A percentile compares a stretch with the other conserved stretches of the same genome.
These are phyloP conservation scores for Syzygium syzygioides DNA, from an alignment of 441 rosid genomes.

Conservation along the genomic window DNA sequence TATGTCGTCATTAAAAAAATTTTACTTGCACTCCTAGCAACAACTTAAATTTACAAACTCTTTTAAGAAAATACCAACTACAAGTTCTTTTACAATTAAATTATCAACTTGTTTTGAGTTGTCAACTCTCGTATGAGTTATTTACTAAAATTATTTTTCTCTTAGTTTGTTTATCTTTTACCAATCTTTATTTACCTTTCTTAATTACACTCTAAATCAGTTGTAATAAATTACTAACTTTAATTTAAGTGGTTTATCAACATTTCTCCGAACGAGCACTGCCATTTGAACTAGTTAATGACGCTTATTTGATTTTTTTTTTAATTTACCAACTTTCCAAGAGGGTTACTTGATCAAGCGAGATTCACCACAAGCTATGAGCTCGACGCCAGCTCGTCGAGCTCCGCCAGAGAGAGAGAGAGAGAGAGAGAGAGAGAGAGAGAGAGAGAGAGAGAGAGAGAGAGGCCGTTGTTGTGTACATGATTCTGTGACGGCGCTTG, in stretches of 20 bases:
- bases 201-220: neutral
- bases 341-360: neutral
- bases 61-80: neutral
- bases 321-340: neutral
- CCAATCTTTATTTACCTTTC: neutral
- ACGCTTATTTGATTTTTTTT: neutral
- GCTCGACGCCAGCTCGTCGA: too few relatives aligned
- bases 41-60: neutral
- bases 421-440: neutral
- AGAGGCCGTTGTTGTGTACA: neutral
- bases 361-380: neutral
- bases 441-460: neutral
- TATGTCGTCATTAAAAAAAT: neutral
- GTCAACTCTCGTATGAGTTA: neutral
- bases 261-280: neutral
- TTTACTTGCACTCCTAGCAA: neutral
- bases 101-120: neutral
- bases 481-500: too few relatives aligned
- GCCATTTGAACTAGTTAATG: neutral
- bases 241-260: neutral
- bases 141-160: neutral
- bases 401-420: neutral
- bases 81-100: neutral
- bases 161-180: neutral
- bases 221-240: neutral